Conservation (phyloP, 2,329 filamentous ascomycete species). For the Penicillium sp. region DNA sequence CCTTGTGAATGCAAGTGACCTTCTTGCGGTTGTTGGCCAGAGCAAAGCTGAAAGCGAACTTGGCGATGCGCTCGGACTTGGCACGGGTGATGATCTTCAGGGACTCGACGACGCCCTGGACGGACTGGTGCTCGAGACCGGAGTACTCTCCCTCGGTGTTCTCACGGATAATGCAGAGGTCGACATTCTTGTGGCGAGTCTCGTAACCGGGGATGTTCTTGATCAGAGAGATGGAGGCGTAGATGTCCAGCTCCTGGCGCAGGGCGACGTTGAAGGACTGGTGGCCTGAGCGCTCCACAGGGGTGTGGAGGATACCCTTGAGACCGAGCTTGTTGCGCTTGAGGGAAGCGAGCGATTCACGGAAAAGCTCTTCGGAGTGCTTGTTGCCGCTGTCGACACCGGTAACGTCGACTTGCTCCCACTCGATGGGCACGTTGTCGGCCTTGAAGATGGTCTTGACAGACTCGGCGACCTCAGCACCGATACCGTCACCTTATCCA, state of each 20-base stretch:
- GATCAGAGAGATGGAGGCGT: constrained; percentile 94
- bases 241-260: constrained; percentile 98
- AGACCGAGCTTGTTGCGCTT: constrained; percentile 98
- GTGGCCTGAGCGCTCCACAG: constrained; percentile 93
- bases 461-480: constrained; percentile 93
- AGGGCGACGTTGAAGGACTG: constrained; percentile 99
- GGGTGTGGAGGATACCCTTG: constrained; percentile 98
- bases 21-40: constrained; percentile 99
- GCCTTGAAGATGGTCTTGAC: constrained; percentile 99
- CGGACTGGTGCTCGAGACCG: constrained; percentile 96
- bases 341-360: constrained; percentile 89
- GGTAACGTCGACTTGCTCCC: constrained; percentile 96
- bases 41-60: constrained; percentile 97
- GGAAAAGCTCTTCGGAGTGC: constrained; percentile 91
- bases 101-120: constrained; percentile 93
- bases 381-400: constrained; percentile 81
- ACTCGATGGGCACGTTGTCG: constrained; percentile 96
- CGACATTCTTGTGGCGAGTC: constrained; percentile 94
- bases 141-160: constrained; percentile 99
- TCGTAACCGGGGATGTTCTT: constrained; percentile 99
- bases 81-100: constrained; percentile 99
- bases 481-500: constrained; percentile 76
- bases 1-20: constrained; percentile 99
- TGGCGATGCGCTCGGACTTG: constrained; percentile 98
- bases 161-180: constrained; percentile 99